Evolutionary conservation across 257 asterid species (phyloP), one percentile per base, ranked within the genome.

Genomic region (Solanum corneliomulleri): DNA sequence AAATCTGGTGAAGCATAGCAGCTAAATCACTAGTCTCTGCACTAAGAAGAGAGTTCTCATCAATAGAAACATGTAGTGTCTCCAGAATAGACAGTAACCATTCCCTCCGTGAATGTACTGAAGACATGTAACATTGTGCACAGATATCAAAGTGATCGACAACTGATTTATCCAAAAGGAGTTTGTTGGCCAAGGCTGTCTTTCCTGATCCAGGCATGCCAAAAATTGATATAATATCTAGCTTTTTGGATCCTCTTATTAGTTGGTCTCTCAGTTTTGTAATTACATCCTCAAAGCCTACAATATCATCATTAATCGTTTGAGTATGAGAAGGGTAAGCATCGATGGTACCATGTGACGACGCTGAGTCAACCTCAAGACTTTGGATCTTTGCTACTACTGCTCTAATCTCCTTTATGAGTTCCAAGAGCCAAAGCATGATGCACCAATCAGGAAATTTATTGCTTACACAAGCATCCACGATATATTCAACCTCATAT

Each of bases 41-140:
- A 56, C 64, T 3, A 18, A 56, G 4, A 56, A 0, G 64, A 56
- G n/a, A 0, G 64, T 0, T 56, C 64, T 0, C 37, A 25, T 25
- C 0, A 64, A 0, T 64, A 64, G 0, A 0, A 0, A 64, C n/a
- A 56, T 0, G 64, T 56, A 7, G 11, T 0, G 0, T 0, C 64
- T 56, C 0, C 2, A 56, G 64, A 31, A 29, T 31, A 16, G 77
- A 31, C 7, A 70, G 77, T 35, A 35, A 35, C 5, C 0, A 2
- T 9, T 71, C 69, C 80, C 7, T 81, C 25, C 1, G 3, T 31
- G 75, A 27, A 86, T 85, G 0, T 78, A 39, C 62, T 87, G 75
- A 37, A 91, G 82, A 21, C 94, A 92, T 4, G 39, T 88, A 10
- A 74, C 35, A 66, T 75, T 11, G 5, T 47, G 39, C 39, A 72